Conservation (phyloP, 2,329 filamentous ascomycete genomes). For the Ophiosphaerella korrae region DNA sequence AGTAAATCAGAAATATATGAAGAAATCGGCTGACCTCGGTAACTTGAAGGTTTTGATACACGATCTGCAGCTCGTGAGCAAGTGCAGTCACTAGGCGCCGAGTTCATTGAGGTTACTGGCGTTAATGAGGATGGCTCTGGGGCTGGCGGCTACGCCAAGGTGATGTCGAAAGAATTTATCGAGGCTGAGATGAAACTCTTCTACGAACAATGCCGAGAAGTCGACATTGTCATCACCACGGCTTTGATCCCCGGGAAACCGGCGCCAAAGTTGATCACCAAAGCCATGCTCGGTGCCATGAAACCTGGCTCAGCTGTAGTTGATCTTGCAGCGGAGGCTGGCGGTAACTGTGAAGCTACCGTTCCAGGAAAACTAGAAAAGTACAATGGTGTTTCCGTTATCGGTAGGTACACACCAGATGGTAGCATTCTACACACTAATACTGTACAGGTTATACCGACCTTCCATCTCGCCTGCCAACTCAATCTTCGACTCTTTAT, state of each 20-base stretch:
- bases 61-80: constrained; percentile 85
- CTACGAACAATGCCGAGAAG: constrained; percentile 81
- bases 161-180: constrained; percentile 93
- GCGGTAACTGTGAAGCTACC: constrained; percentile 86
- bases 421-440: constrained; percentile 43
- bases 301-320: constrained; percentile 88
- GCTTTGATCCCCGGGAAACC: constrained; percentile 86
- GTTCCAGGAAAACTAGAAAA: constrained; percentile 71
- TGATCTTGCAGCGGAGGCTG: constrained; percentile 84
- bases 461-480: constrained; percentile 82
- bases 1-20: neutral
- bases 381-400: constrained; percentile 81
- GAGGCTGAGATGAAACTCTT: constrained; percentile 93
- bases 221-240: constrained; percentile 91
- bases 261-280: constrained; percentile 83
- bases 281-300: constrained; percentile 81
- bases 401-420: constrained; percentile 61
- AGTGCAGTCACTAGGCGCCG: constrained; percentile 86
- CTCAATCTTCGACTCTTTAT: constrained; percentile 87
- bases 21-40: neutral
- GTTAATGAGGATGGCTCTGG: constrained; percentile 84
- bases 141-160: constrained; percentile 86
- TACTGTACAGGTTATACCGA: constrained; percentile 70
- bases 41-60: constrained; percentile 76
- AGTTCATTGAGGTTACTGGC: constrained; percentile 81